Percentiles rank a stretch among this genome's conserved stretches.
Conservation (phyloP, 331 rosid genomes). For the Pyrus hybrid region DNA sequence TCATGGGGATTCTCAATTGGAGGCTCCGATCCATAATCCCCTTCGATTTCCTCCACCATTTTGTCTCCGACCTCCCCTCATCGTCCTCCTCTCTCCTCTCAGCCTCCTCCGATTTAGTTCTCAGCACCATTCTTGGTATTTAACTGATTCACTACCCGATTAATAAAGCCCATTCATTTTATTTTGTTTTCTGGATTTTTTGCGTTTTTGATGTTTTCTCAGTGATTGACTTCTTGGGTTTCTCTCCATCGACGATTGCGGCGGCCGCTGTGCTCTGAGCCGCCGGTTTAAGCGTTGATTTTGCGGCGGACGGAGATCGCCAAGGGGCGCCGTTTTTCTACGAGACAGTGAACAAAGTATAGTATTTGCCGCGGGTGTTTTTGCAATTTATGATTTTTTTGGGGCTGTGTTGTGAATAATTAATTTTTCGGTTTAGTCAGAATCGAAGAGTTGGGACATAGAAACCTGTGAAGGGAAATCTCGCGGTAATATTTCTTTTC, state of each 20-base stretch:
- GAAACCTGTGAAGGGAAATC: constrained; percentile 18
- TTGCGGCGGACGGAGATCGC: not conserved
- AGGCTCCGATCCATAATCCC: constrained; percentile 65
- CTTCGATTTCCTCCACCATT: constrained; percentile 54
- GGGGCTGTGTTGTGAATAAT: not conserved
- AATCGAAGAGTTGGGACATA: constrained; percentile 12
- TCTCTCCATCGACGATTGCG: constrained; percentile 48
- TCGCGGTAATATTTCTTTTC: not conserved
- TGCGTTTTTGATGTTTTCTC: not conserved
- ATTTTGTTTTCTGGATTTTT: not conserved
- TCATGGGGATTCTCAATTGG: constrained; percentile 56
- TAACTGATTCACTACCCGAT: not conserved
- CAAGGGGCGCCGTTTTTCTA: constrained; percentile 9
- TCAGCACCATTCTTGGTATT: constrained; percentile 46
- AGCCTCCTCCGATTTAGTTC: constrained; percentile 40
- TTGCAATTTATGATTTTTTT: not conserved
- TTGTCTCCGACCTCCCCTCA: constrained; percentile 38
- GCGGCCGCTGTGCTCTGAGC: constrained; percentile 71
- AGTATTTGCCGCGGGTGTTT: not conserved
- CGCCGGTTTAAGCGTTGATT: not conserved
- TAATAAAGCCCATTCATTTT: not conserved
- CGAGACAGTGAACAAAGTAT: constrained; percentile 32
- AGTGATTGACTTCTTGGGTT: constrained; percentile 52
- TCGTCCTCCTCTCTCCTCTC: constrained; percentile 15
- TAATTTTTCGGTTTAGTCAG: not conserved